These are phyloP conservation scores for Termitomyces sp. DNA, from an alignment of 768 basidiomycete species.

Conservation along the genomic window DNA sequence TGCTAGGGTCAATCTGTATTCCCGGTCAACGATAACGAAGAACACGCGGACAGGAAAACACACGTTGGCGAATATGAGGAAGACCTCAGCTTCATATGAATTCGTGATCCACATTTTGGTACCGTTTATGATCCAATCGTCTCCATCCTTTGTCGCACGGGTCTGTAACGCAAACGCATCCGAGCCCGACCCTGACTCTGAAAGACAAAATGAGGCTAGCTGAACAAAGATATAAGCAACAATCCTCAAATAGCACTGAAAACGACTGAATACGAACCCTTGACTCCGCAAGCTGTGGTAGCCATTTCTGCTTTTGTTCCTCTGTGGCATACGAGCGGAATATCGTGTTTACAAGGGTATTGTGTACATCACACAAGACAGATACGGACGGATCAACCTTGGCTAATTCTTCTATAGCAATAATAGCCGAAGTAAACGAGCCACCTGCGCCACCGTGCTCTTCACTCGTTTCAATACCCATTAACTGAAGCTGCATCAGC, in stretches of 20 bases:
- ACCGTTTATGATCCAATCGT: conserved; percentile 87
- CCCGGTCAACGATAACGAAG: neutral
- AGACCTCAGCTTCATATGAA: conserved; percentile 85
- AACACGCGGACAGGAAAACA: conserved; percentile 16
- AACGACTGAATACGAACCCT: conserved; percentile 44
- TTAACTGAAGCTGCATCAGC: conserved; percentile 53
- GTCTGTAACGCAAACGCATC: conserved; percentile 98
- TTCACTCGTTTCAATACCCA: conserved; percentile 92
- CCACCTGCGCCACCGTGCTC: conserved; percentile 85
- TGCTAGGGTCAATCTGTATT: conserved; percentile 74
- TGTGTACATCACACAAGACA: conserved; percentile 96
- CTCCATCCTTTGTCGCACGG: conserved; percentile 82
- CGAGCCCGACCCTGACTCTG: conserved; percentile 89
- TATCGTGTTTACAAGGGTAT: conserved; percentile 96
- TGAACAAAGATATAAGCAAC: conserved; percentile 23
- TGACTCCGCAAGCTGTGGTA: conserved; percentile 74
- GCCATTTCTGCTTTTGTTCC: conserved; percentile 83
- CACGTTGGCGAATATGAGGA: conserved; percentile 94
- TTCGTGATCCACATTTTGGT: conserved; percentile 99
- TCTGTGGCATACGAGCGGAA: conserved; percentile 80
- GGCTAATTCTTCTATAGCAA: conserved; percentile 95
- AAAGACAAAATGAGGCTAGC: conserved; percentile 96
- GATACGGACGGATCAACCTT: conserved; percentile 95
- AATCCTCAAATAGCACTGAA: neutral
- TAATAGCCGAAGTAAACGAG: conserved; percentile 93